phyloP scores from a whole-genome alignment of 805 yeast species.

The Starmerella bombi region DNA sequence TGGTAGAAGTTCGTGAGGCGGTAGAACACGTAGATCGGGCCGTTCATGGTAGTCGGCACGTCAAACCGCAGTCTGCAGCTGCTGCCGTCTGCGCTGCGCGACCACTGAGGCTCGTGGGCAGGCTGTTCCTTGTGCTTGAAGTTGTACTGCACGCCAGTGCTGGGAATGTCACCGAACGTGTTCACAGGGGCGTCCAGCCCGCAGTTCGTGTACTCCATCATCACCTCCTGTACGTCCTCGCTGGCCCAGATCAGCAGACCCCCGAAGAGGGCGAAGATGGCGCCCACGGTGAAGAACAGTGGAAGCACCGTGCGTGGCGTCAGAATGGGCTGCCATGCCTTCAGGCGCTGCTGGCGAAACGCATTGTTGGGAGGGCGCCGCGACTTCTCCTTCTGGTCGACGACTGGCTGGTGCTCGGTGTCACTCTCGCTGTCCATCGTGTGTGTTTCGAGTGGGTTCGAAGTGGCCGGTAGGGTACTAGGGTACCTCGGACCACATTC shows the following conservation, averaged over 20 bases:
- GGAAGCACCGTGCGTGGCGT: conserved; percentile 89
- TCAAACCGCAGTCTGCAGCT: conserved; percentile 60
- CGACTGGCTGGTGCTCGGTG: conserved; percentile 21
- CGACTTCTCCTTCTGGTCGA: conserved; percentile 27
- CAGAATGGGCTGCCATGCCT: conserved; percentile 75
- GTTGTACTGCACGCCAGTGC: conserved; percentile 44
- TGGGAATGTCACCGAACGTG: conserved; percentile 41
- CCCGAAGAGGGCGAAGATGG: conserved; percentile 83
- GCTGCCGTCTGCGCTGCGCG: conserved; percentile 31
- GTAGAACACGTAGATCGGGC: conserved; percentile 69
- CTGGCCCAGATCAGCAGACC: conserved; percentile 70
- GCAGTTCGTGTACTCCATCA: conserved; percentile 67
- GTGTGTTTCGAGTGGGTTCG: no score
- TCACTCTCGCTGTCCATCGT: conserved; percentile 29
- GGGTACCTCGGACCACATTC: no score
- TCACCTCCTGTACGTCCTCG: conserved; percentile 60
- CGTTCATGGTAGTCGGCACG: conserved; percentile 53
- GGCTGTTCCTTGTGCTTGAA: conserved; percentile 37
- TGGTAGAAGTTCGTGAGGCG: conserved; percentile 82
- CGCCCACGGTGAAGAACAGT: conserved; percentile 54
- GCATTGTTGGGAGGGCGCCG: conserved; percentile 35
- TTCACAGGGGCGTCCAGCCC: conserved; percentile 35
- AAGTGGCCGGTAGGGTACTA: no score
- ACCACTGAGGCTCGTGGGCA: conserved; percentile 51
- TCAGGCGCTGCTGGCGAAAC: conserved; percentile 43